Base-by-base conservation (phyloP, 2,329 filamentous ascomycete species). In the Cladosporium velox region DNA sequence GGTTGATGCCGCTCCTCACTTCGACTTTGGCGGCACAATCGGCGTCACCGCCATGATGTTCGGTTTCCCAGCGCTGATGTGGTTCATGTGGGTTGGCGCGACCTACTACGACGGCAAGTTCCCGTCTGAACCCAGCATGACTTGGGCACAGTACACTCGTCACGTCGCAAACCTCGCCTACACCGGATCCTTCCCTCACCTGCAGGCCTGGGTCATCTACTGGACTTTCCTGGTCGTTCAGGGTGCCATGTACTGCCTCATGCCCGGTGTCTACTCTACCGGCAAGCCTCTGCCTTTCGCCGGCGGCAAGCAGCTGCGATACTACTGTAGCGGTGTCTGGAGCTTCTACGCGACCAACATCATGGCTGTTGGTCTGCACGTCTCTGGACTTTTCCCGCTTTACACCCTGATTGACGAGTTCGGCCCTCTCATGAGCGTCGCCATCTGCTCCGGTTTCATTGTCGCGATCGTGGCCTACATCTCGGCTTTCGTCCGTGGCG, bases 71-170 rank as follows among this genome's bases (percentile, higher is more conserved):
- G 69, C 89, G 44, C 86, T 99, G 73, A 98, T 98, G 94, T 97
- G 92, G 86, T 98, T 97, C 82, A 97, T 99, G 93, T 98, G 93
- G 93, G 89, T 96, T 78, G 95, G 95, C 60, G 91, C 94, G 38
- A 93, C 90, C 59, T 97, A 94, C 81, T 99, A 97, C 81, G 83
- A 92, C 76, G 94, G 94, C 72, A 88, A 91, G 69, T 84, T 96
- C 61, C 95, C 95, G 18, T 80, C 82, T 52, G 74, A 77, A 68
- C 74, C 74, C 28, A 70, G 68, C 69, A 74, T 74, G 73, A 88
- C 84, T 71, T 87, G 87, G 76, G 71, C 75, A 14, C 88, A 94
- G 21, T 98, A 97, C 77, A 83, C 86, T 64, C 79, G 83, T 66
- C 89, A 96, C 70, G 79, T 98, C 77, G 85, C 81, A 70, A 75